Evolutionary conservation across 805 yeast species (phyloP).

Genomic region (Kuraishia molischiana): DNA sequence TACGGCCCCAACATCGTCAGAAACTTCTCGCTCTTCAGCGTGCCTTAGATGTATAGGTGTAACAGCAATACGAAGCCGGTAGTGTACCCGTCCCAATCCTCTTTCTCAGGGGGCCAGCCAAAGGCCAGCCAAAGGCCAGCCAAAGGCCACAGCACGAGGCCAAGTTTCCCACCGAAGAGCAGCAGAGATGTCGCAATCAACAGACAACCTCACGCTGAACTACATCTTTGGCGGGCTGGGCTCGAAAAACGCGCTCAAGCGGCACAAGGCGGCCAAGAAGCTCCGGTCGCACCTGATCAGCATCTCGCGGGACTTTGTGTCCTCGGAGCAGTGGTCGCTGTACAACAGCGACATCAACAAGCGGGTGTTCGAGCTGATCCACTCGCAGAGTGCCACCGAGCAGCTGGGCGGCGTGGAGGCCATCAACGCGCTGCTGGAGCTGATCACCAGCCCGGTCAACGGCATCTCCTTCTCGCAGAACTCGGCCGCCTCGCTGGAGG

Average conservation of each 20-base stretch:
- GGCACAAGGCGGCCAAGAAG: constrained; percentile 55
- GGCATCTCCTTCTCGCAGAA: constrained; percentile 19
- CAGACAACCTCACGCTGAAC: constrained; percentile 24
- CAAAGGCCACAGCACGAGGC: too few relatives aligned
- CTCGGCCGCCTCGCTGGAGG: constrained; percentile 39
- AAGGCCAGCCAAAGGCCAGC: too few relatives aligned
- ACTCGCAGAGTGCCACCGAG: constrained; percentile 60
- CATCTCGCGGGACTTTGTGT: constrained; percentile 62
- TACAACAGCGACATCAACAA: constrained; percentile 82
- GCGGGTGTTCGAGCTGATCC: constrained; percentile 75
- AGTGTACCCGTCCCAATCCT: too few relatives aligned
- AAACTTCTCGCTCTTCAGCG: constrained; percentile 89
- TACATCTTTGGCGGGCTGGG: constrained; percentile 44
- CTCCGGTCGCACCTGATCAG: constrained; percentile 60
- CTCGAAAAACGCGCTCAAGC: constrained; percentile 29
- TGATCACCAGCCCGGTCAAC: constrained; percentile 54
- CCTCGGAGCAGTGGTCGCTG: constrained; percentile 71
- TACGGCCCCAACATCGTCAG: constrained; percentile 97
- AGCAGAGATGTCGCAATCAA: too few relatives aligned
- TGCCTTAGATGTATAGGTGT: too few relatives aligned
- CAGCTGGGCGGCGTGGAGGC: constrained; percentile 89
- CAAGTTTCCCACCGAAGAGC: too few relatives aligned
- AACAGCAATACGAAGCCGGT: too few relatives aligned
- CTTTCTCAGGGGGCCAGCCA: too few relatives aligned
- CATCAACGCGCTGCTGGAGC: constrained; percentile 76